Evolutionary conservation across 768 basidiomycete genomes (phyloP), one percentile per base, ranked within the genome.

Genomic region (Pleurotus sapidus): DNA sequence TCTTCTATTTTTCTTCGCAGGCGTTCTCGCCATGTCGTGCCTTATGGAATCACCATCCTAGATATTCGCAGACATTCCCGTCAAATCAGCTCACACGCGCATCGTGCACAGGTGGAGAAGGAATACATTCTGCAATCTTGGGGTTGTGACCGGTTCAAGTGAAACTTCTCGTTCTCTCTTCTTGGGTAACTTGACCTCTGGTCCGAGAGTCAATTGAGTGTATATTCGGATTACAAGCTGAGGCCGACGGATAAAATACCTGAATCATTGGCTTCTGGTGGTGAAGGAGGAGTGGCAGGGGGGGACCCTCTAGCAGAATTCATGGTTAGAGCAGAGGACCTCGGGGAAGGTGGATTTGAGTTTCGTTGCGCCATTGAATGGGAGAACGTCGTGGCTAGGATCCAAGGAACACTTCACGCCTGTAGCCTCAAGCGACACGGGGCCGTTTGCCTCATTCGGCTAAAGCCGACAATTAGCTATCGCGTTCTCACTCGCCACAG

Each of bases 131-230:
- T 59, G 64, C 42, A 40, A 57, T 63, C 73, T 77, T 43, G 84
- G 79, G 2, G 80, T 77, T 45, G 77, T 76, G 58, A 68, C 74
- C 57, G 89, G 88, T 69, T 93, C 90, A 34, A 88, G 70, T 24
- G 90, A 93, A 20, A 87, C 83, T 70, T 91, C 89, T 37, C 90
- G 77, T 69, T 90, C 89, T 61, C 90, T 80, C 70, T 93, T 93
- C 68, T 81, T 80, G 20, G 88, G 84, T 46, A 75, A 68, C 60
- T 76, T 83, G 62, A 77, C 68, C 51, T 80, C 80, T 79, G 60
- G 18, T 42, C 39, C 49, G 39, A 24, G 2, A 56, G 24, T n/a
- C 17, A 24, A 37, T 30, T 12, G 55, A 46, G 25, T 45, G 46
- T 12, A 37, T 30, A 46, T 39, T 8, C 37, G 23, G 30, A 47